Evolutionary conservation across 1,284 basidiomycete species (phyloP).

Genomic region (Volvariella surrecta): DNA sequence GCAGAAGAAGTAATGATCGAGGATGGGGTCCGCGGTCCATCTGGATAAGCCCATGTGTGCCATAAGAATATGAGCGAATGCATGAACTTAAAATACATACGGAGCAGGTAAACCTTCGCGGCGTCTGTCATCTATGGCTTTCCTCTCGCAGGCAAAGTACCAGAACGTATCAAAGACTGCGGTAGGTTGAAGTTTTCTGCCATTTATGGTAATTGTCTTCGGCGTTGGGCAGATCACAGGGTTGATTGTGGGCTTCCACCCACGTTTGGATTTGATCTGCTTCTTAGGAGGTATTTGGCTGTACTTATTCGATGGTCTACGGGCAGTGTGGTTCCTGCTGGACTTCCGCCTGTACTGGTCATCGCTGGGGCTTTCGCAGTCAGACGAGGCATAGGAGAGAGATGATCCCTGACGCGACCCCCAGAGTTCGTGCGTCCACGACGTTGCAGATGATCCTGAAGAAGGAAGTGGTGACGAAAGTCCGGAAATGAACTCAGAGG

Average conservation of each 20-base stretch:
- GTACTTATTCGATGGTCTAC: no score
- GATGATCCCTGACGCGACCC: no score
- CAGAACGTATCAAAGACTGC: constrained; percentile 54
- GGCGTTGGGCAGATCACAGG: background rate
- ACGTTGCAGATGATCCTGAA: no score
- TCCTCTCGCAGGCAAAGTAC: constrained; percentile 45
- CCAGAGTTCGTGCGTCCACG: no score
- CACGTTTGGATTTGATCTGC: no score
- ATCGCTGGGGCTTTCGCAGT: no score
- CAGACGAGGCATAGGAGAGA: no score
- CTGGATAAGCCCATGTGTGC: constrained; percentile 20
- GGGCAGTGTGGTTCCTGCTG: no score
- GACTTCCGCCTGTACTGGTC: no score
- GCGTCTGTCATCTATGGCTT: constrained; percentile 45
- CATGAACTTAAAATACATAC: constrained; percentile 26
- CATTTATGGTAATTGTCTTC: constrained; percentile 26
- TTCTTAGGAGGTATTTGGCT: no score
- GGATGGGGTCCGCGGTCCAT: constrained; percentile 48
- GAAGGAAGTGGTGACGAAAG: no score
- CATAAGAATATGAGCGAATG: constrained; percentile 7
- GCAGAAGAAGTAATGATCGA: constrained; percentile 45
- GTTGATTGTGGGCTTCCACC: background rate
- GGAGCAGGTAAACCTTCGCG: constrained; percentile 36
- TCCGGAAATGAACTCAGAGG: no score
- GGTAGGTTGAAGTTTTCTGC: constrained; percentile 31